A percentile compares a stretch with the other conserved stretches of the same genome.
Evolutionary conservation across 352 stramenopile genomes (phyloP).

Genomic region (Phytophthora pisi): DNA sequence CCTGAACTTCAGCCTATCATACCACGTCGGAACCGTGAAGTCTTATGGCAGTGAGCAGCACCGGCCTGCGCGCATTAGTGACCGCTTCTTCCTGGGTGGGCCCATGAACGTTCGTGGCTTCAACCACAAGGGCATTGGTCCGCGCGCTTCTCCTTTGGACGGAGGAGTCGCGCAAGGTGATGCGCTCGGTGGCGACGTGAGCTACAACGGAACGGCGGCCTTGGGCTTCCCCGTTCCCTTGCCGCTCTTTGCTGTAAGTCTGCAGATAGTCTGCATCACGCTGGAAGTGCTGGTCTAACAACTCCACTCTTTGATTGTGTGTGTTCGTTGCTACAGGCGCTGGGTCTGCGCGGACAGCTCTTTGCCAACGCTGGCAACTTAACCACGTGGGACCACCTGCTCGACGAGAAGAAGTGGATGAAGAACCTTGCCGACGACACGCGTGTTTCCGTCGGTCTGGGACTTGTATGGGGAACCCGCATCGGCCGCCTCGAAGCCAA

Average conservation of each 20-base stretch:
- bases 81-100: constrained; percentile 92
- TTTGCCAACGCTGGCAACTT: constrained; percentile 92
- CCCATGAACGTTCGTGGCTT: constrained; percentile 91
- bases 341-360: constrained; percentile 87
- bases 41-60: constrained; percentile 77
- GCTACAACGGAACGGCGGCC: constrained; percentile 84
- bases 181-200: constrained; percentile 89
- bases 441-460: constrained; percentile 83
- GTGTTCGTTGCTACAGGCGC: constrained; percentile 44
- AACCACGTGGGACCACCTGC: constrained; percentile 81
- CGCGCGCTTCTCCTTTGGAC: constrained; percentile 85
- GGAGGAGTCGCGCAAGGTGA: constrained; percentile 86
- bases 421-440: constrained; percentile 89
- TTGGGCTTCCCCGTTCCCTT: constrained; percentile 89
- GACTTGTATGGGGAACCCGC: constrained; percentile 86
- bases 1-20: constrained; percentile 84
- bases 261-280: not conserved
- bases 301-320: not conserved
- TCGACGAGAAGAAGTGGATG: constrained; percentile 92
- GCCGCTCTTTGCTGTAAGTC: constrained; percentile 80
- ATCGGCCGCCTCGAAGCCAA: constrained; percentile 91
- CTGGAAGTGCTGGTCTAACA: constrained; percentile 9
- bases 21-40: constrained; percentile 78
- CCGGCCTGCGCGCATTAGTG: constrained; percentile 88
- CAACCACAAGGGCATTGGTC: constrained; percentile 90